A percentile compares a stretch with the other conserved stretches of the same genome.
Evolutionary conservation across 495 filamentous ascomycete species (phyloP).

Genomic region (Penicillium angulare): DNA sequence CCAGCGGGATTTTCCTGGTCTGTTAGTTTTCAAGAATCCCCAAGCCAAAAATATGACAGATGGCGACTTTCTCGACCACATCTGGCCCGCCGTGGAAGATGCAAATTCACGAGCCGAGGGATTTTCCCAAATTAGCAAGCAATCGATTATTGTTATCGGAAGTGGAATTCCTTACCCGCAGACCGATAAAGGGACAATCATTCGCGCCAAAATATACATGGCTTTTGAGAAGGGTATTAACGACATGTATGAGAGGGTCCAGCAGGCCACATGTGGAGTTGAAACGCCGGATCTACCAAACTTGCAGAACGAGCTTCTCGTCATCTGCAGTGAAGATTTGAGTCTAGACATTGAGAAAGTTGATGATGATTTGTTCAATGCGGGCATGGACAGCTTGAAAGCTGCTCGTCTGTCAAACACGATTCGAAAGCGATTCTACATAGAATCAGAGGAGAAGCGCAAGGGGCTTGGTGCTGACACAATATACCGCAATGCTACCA

Average conservation of each 20-base stretch:
- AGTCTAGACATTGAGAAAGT: background rate
- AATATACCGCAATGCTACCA: background rate
- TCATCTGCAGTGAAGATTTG: background rate
- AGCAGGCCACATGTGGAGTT: background rate
- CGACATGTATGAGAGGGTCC: background rate
- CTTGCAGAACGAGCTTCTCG: background rate
- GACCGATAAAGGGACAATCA: background rate
- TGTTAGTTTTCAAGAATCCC: background rate
- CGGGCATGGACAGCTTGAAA: background rate
- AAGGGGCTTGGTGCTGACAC: background rate
- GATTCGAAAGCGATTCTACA: background rate
- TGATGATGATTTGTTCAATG: background rate
- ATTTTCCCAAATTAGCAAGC: background rate
- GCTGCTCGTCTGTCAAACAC: background rate
- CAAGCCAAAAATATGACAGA: background rate
- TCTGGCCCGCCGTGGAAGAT: background rate
- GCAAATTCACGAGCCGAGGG: background rate
- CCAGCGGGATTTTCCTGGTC: background rate
- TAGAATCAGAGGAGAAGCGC: background rate
- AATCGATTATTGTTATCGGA: background rate
- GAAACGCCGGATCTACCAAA: background rate
- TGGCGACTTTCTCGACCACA: background rate
- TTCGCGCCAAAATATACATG: background rate
- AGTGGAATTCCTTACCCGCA: background rate
- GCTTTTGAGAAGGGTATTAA: background rate